Evolutionary conservation across 441 rosid genomes (phyloP).

Genomic region (Viola pubescens): DNA sequence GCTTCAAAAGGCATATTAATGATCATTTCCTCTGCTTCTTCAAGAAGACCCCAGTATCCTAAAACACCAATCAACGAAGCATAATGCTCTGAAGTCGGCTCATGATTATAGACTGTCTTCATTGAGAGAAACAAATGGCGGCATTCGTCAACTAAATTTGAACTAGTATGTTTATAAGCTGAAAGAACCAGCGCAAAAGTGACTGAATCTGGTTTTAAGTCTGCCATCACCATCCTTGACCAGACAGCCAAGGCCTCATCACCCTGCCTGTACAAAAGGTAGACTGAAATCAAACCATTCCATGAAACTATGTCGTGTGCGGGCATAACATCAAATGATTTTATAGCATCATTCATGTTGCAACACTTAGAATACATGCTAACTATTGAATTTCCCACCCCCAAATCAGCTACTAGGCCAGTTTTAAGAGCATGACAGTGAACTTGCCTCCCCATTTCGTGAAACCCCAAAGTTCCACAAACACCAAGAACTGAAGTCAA

Average conservation of each 20-base stretch:
- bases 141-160: slow-evolving; percentile 44
- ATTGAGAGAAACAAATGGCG: slow-evolving; percentile 48
- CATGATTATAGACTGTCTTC: slow-evolving; percentile 34
- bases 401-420: slow-evolving; percentile 37
- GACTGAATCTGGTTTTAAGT: slow-evolving; percentile 44
- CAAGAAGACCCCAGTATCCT: slow-evolving; percentile 70
- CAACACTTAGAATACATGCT: slow-evolving; percentile 72
- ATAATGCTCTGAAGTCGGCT: slow-evolving; percentile 66
- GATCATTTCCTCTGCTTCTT: slow-evolving; percentile 64
- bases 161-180: slow-evolving; percentile 46
- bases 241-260: slow-evolving; percentile 49
- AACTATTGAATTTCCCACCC: slow-evolving; percentile 55
- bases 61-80: slow-evolving; percentile 57
- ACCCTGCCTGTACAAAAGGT: slow-evolving; percentile 65
- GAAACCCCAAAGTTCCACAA: slow-evolving; percentile 70
- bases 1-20: slow-evolving; percentile 46
- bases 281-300: slow-evolving; percentile 65
- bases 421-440: slow-evolving; percentile 57
- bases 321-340: slow-evolving; percentile 44
- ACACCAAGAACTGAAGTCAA: slow-evolving; percentile 46
- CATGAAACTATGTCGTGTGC: slow-evolving; percentile 53
- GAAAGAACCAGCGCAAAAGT: slow-evolving; percentile 47
- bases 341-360: slow-evolving; percentile 35
- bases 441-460: slow-evolving; percentile 61
- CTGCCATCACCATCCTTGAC: slow-evolving; percentile 42